Evolutionary conservation across 2,329 filamentous ascomycete species (phyloP).

Genomic region (Hypomyces perniciosus): DNA sequence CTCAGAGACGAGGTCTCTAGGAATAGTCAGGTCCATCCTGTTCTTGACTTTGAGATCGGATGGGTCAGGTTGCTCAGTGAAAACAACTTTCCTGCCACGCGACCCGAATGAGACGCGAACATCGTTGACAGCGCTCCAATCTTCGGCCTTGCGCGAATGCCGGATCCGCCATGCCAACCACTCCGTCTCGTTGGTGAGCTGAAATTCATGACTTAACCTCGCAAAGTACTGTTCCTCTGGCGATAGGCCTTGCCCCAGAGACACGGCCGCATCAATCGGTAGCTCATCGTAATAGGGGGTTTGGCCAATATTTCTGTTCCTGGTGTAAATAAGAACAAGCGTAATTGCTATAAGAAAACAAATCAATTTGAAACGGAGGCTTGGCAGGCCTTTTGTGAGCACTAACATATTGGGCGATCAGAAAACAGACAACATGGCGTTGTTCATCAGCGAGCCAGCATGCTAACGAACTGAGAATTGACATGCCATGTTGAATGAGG

Average conservation of each 20-base stretch:
- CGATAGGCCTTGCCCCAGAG: slow-evolving; percentile 9
- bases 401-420: not conserved
- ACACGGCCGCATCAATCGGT: not conserved
- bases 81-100: slow-evolving; percentile 22
- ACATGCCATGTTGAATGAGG: not conserved
- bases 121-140: slow-evolving; percentile 23
- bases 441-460: not conserved
- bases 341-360: not conserved
- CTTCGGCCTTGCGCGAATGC: slow-evolving; percentile 22
- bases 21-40: slow-evolving; percentile 29
- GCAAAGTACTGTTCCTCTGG: slow-evolving; percentile 30
- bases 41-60: slow-evolving; percentile 23
- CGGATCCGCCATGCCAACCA: slow-evolving; percentile 32
- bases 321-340: not conserved
- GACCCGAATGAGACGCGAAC: slow-evolving; percentile 27
- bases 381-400: slow-evolving; percentile 10
- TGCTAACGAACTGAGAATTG: not conserved
- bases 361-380: not conserved
- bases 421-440: not conserved
- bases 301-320: not conserved
- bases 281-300: not conserved
- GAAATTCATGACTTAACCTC: slow-evolving; percentile 21
- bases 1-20: slow-evolving; percentile 24
- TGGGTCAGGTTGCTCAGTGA: slow-evolving; percentile 20
- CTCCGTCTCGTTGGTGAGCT: slow-evolving; percentile 26